Base-by-base conservation (phyloP, 805 yeast species). In the Saturnispora diversa region DNA sequence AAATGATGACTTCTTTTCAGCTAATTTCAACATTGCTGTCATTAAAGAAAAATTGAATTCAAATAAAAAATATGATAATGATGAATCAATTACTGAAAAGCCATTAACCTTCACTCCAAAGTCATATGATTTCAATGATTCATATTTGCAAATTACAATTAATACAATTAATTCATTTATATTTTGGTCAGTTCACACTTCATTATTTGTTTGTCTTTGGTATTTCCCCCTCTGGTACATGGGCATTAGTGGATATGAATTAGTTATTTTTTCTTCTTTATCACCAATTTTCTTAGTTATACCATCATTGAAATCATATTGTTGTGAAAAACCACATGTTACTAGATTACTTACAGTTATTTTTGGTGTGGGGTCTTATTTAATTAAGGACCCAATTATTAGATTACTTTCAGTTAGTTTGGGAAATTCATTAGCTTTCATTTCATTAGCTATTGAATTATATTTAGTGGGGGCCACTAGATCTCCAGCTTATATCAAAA, bases 221-320 rank as follows among this genome's bases (percentile, higher is more conserved):
- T 85, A 84, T 65, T 92, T 92, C 70, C 98, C 98, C 9, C 68
- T 92, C 47, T 92, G 98, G 98, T 75, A 83, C 56, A 87, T 92
- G 97, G 97, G 97, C 6, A 81, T 92, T 33, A 83, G 95, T 2
- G 98, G 98, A 4, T 88, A 84, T 58, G 98, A 92, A 62, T 82
- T 82, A 1, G 71, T 77, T 3, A 67, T 85, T 35, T 55, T 75
- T 6, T 63, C 77, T 17, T 64, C 78, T 28, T 40, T 77, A 9
- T 70, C 83, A 3, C 86, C 95, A 11, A 15, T 50, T 11, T 21
- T 55, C 8, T 43, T 58, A 11, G 20, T 35, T 1, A 35, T 50
- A 21, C 67, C 70, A 1, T 52, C 52, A 6, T 16, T 67, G 3
- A 64, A 70, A 42, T 48, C 48, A 7, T 45, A 71, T 8, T 63